These are phyloP conservation scores for Amniculicola lignicola DNA, from an alignment of 495 filamentous ascomycete genomes.

Conservation along the genomic window DNA sequence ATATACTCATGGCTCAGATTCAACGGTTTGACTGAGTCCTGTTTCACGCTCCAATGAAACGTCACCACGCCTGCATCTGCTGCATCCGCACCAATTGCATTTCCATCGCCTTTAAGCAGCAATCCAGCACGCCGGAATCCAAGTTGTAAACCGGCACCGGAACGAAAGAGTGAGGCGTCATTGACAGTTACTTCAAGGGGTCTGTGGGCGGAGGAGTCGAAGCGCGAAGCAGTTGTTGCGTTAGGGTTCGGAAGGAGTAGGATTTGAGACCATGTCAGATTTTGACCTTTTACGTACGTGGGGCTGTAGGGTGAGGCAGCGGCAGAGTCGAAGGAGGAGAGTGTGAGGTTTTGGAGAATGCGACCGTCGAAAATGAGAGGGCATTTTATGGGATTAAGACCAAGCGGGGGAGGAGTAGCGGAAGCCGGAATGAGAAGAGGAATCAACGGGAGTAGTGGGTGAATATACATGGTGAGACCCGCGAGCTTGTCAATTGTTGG, in stretches of 20 bases:
- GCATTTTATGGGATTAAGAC: constrained; percentile 5
- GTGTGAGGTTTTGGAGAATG: constrained; percentile 10
- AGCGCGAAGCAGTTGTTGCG: background rate
- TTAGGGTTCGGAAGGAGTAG: constrained; percentile 3
- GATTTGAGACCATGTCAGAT: constrained; percentile 26
- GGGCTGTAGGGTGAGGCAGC: constrained; percentile 10
- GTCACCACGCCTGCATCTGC: constrained; percentile 23
- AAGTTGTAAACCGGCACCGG: constrained; percentile 5
- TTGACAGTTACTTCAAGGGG: constrained; percentile 25
- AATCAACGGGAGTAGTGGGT: background rate
- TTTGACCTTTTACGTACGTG: constrained; percentile 23
- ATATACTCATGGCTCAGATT: constrained; percentile 31
- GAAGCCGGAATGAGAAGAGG: background rate
- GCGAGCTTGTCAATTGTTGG: too few relatives aligned
- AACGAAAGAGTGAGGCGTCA: constrained; percentile 16
- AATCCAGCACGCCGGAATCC: constrained; percentile 28
- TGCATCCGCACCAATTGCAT: constrained; percentile 7
- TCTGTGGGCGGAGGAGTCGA: constrained; percentile 11
- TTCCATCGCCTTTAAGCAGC: constrained; percentile 14
- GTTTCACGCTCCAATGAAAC: constrained; percentile 27
- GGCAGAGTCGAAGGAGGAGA: constrained; percentile 3
- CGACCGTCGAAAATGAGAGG: constrained; percentile 27
- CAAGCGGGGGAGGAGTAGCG: background rate
- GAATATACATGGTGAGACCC: background rate
- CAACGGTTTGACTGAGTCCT: constrained; percentile 9